Conservation (phyloP, 2,329 filamentous ascomycete genomes). For the Neocatenulostroma microsporum region DNA sequence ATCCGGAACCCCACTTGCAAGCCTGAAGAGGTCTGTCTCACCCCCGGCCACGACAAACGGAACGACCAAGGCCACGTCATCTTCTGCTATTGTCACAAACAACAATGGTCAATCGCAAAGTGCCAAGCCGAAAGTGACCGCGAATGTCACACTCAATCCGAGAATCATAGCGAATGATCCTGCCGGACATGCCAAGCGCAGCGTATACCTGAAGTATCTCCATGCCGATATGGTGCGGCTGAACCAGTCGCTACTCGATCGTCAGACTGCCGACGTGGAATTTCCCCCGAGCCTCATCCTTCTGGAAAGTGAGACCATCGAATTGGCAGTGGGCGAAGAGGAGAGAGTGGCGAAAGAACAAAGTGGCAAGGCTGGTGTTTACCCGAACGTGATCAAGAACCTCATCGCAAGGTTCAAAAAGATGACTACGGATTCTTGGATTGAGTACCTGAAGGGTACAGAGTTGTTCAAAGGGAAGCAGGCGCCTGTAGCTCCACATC, state of each 20-base stretch:
- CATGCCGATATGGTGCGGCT: constrained; percentile 60
- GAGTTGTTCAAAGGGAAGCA: constrained; percentile 7
- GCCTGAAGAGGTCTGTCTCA: constrained; percentile 5
- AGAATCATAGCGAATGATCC: constrained; percentile 51
- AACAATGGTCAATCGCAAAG: not conserved
- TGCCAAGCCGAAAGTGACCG: constrained; percentile 3
- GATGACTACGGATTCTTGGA: constrained; percentile 67
- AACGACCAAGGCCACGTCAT: constrained; percentile 3
- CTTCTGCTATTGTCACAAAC: not conserved
- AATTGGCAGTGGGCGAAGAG: constrained; percentile 67
- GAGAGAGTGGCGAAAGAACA: constrained; percentile 63
- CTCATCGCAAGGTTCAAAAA: constrained; percentile 67
- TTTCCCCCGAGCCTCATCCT: constrained; percentile 49
- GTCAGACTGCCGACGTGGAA: constrained; percentile 10
- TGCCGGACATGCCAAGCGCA: constrained; percentile 30
- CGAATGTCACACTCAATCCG: constrained; percentile 49
- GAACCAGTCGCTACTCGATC: constrained; percentile 41
- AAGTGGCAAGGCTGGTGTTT: constrained; percentile 61
- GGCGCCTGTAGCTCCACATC: constrained; percentile 41
- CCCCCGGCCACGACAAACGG: constrained; percentile 7
- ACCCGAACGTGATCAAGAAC: constrained; percentile 76
- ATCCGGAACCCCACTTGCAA: constrained; percentile 1
- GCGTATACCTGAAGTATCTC: constrained; percentile 48
- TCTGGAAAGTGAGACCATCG: constrained; percentile 59
- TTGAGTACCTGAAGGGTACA: constrained; percentile 26